A percentile compares a stretch with the other conserved stretches of the same genome.
Conservation (phyloP, 805 yeast genomes). For the Teunomyces funiuensis region DNA sequence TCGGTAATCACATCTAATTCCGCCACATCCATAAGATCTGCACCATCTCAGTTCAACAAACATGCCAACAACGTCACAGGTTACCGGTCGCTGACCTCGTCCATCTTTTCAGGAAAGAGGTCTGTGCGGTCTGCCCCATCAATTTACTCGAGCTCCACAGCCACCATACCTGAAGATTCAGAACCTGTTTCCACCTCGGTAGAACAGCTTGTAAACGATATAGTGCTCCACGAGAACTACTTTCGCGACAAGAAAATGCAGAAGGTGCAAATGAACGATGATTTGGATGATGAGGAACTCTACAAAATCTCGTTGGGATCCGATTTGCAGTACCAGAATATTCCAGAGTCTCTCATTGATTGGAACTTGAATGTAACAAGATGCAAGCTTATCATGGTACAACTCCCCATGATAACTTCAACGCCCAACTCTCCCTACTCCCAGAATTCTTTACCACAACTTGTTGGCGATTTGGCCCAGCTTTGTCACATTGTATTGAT, state of each 20-base stretch:
- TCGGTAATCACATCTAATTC: slow-evolving; percentile 22
- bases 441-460: slow-evolving; percentile 34
- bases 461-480: slow-evolving; percentile 43
- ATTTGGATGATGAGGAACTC: slow-evolving; percentile 25
- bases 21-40: slow-evolving; percentile 39
- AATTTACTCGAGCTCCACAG: slow-evolving; percentile 40
- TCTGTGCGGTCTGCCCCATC: slow-evolving; percentile 46
- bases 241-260: slow-evolving; percentile 15
- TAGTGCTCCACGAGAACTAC: slow-evolving; percentile 36
- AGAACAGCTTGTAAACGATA: slow-evolving; percentile 44
- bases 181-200: slow-evolving; percentile 43
- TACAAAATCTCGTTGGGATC: slow-evolving; percentile 41
- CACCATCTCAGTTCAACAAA: slow-evolving; percentile 33
- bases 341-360: slow-evolving; percentile 45
- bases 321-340: slow-evolving; percentile 38
- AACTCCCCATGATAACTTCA: slow-evolving; percentile 37
- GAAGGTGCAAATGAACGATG: slow-evolving; percentile 14
- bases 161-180: slow-evolving; percentile 45
- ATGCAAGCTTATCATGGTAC: slow-evolving; percentile 43
- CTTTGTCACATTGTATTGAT: slow-evolving; percentile 39
- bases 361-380: slow-evolving; percentile 55
- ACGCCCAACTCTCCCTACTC: slow-evolving; percentile 37
- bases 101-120: slow-evolving; percentile 38
- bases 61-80: slow-evolving; percentile 14
- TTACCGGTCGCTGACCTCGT: slow-evolving; percentile 37